Evolutionary conservation across 768 basidiomycete species (phyloP).

Genomic region (Rhizopogon roseolus): DNA sequence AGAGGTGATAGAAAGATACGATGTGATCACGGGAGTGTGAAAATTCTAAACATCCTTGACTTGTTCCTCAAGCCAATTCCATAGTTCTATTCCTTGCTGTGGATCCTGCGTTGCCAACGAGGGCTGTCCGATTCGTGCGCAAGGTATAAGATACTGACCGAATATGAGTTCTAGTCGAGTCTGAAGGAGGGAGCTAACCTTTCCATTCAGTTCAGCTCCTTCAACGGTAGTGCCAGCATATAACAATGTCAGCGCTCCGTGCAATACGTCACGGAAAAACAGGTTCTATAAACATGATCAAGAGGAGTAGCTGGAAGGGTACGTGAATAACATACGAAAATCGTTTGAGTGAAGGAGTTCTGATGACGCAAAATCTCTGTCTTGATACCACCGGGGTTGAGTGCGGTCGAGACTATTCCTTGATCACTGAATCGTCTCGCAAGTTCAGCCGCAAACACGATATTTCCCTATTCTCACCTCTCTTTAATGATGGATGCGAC

Average conservation of each 20-base stretch:
- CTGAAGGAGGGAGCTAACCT: conserved; percentile 25
- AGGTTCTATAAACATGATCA: conserved; percentile 1
- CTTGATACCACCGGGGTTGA: conserved; percentile 33
- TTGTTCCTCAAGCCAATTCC: too few relatives aligned
- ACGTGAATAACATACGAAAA: conserved; percentile 7
- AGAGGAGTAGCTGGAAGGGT: not conserved
- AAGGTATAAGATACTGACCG: conserved; percentile 38
- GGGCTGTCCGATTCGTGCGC: conserved; percentile 35
- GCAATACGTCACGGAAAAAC: conserved; percentile 24
- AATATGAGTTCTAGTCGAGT: not conserved
- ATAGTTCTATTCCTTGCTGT: conserved; percentile 14
- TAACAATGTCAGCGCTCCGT: conserved; percentile 45
- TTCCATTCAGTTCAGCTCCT: conserved; percentile 38
- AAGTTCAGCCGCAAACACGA: conserved; percentile 42
- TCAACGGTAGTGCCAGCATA: conserved; percentile 44
- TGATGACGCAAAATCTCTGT: conserved; percentile 16
- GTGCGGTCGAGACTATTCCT: conserved; percentile 38
- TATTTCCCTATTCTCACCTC: conserved; percentile 31
- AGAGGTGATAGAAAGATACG: too few relatives aligned
- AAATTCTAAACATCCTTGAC: conserved; percentile 1
- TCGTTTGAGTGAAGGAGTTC: not conserved
- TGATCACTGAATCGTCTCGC: conserved; percentile 35
- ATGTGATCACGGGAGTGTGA: not conserved
- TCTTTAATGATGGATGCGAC: too few relatives aligned
- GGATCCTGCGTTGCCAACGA: conserved; percentile 29